These are phyloP conservation scores for Mycena vitilis DNA, from an alignment of 768 basidiomycete species.

Conservation along the genomic window DNA sequence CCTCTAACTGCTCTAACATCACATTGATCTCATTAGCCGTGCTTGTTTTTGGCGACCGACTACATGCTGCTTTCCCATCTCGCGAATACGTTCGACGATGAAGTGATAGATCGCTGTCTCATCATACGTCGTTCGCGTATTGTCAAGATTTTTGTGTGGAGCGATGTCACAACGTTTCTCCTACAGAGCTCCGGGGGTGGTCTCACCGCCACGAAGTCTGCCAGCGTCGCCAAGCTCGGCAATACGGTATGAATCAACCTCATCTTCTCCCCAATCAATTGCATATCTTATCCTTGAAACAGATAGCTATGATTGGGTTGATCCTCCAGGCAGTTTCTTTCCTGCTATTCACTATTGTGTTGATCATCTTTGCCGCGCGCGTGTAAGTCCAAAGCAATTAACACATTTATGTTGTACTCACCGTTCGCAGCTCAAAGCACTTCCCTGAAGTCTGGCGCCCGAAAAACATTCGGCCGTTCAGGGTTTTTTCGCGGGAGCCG, in stretches of 20 bases:
- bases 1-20: background rate
- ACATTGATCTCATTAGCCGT: constrained; percentile 46
- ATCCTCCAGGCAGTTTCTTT: constrained; percentile 57
- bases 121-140: constrained; percentile 52
- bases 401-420: background rate
- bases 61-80: constrained; percentile 66
- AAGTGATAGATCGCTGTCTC: constrained; percentile 52
- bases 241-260: constrained; percentile 38
- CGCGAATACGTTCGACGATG: constrained; percentile 44
- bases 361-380: constrained; percentile 43
- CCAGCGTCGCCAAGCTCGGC: constrained; percentile 35
- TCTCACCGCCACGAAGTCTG: constrained; percentile 38
- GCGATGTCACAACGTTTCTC: constrained; percentile 63
- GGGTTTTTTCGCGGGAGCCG: constrained; percentile 10
- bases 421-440: background rate
- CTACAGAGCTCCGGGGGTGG: constrained; percentile 58
- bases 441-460: constrained; percentile 23
- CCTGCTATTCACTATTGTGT: constrained; percentile 48
- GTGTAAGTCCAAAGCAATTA: constrained; percentile 13
- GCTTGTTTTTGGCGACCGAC: constrained; percentile 65
- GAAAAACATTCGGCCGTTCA: constrained; percentile 6
- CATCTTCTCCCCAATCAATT: too few relatives aligned
- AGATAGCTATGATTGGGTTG: constrained; percentile 57
- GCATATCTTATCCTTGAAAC: background rate
- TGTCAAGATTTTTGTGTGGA: constrained; percentile 58